Base-by-base conservation (phyloP, 2,329 filamentous ascomycete genomes). In the Rhinocladiella mackenziei region DNA sequence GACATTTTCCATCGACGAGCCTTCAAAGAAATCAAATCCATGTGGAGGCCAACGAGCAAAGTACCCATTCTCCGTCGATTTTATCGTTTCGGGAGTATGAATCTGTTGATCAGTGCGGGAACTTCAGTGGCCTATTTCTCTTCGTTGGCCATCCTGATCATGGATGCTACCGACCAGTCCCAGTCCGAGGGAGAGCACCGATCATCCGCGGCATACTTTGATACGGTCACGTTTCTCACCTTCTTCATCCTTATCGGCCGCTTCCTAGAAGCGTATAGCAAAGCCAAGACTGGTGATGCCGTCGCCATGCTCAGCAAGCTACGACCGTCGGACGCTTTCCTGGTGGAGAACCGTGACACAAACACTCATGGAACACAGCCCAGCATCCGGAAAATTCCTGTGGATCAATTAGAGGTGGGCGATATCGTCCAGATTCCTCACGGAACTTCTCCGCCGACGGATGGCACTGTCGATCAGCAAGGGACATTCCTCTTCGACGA, bases 11-110 rank as follows among this genome's bases (percentile, higher is more conserved):
- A 96, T 60, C 65, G 74, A 9, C 77, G 86, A 29, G 85, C 87
- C 0, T 62, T 89, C 54, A 92, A 89, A 61, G 89, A 95, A 58
- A 68, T 96, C 9, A 73, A 74, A 49, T 75, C 81, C 0, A 71
- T 95, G 51, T 96, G 89, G 89, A 76, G 84, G 15, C 80, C 71
- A 2, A 78, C 80, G 19, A 94, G 87, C 60, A 78, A 76, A 26
- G 83, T 83, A 1, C 85, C 87, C 0, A 62, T 94, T 3, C 57
- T 86, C 11, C 77, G 83, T 55, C 75, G 89, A 10, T 89, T 96
- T 59, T 88, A 89, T 63, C 81, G 85, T n/a, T 96, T 96, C 59
- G 89, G 89, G 6, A 95, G 89, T 69, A 96, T 96, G 89, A 94
- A 94, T 61, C 84, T 94, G 70, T 76, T 96, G 48, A 89, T 96